phyloP scores from a whole-genome alignment of 345 rosid species.

The Eucalyptus marginata region DNA sequence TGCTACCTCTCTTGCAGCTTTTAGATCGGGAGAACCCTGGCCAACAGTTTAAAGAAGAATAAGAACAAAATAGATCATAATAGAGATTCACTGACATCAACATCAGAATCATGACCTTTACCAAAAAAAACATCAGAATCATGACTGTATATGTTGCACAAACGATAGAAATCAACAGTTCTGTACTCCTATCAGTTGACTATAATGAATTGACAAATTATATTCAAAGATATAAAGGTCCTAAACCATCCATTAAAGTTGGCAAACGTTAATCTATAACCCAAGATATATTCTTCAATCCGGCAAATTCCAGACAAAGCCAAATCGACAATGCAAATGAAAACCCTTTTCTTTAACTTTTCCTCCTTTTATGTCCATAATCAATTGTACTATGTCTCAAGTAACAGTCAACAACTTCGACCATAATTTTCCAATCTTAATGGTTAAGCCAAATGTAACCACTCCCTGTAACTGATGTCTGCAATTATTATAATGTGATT shows the following conservation, averaged over 20 bases:
- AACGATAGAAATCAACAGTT: neutral
- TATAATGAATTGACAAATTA: neutral
- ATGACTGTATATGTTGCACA: neutral
- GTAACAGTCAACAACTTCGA: neutral
- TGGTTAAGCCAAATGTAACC: neutral
- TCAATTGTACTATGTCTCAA: neutral
- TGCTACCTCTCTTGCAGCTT: slow-evolving; percentile 85
- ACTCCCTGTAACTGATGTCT: neutral
- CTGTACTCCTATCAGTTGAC: neutral
- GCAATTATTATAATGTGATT: neutral
- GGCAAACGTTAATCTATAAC: neutral
- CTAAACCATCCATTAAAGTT: neutral
- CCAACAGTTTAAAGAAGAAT: neutral
- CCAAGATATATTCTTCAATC: neutral
- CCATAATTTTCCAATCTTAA: neutral
- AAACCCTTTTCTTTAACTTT: neutral
- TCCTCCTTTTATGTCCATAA: neutral
- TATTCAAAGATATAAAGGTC: neutral
- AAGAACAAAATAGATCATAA: neutral
- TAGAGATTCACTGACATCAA: neutral
- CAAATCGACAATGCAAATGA: neutral
- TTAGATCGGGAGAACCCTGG: slow-evolving; percentile 89
- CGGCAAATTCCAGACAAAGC: neutral
- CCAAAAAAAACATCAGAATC: neutral
- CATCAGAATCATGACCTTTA: neutral